A percentile compares a stretch with the other conserved stretches of the same genome.
phyloP scores from a whole-genome alignment of 2,329 filamentous ascomycete species.

The Pseudogymnoascus sp. region DNA sequence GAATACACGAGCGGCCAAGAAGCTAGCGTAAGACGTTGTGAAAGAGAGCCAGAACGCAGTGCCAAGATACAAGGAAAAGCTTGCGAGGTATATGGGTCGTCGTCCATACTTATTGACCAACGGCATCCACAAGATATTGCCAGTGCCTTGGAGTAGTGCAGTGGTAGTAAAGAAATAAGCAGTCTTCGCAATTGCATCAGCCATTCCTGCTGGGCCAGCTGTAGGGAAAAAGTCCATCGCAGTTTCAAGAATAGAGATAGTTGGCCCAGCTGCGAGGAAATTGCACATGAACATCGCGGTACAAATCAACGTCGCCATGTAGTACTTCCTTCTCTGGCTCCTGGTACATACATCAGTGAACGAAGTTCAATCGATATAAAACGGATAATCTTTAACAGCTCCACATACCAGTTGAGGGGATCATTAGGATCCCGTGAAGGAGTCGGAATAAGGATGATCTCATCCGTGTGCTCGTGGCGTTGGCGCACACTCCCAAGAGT shows the following conservation, averaged over 20 bases:
- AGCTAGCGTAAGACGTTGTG: constrained; percentile 17
- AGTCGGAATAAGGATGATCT: constrained; percentile 26
- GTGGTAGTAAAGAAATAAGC: constrained; percentile 22
- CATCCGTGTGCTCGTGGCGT: constrained; percentile 20
- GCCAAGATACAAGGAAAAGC: constrained; percentile 16
- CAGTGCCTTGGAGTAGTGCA: constrained; percentile 16
- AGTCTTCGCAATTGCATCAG: constrained; percentile 15
- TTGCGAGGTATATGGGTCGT: constrained; percentile 17
- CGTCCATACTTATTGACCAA: constrained; percentile 22
- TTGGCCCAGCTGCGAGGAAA: constrained; percentile 21
- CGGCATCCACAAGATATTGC: constrained; percentile 22
- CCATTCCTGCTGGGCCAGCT: constrained; percentile 7
- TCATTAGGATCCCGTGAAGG: constrained; percentile 32
- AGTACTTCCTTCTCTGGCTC: constrained; percentile 5
- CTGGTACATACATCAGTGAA: background rate
- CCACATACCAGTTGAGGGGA: constrained; percentile 29
- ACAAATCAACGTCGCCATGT: constrained; percentile 17
- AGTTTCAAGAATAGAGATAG: constrained; percentile 18
- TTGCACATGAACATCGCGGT: constrained; percentile 21
- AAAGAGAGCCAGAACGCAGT: constrained; percentile 14
- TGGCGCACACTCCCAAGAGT: constrained; percentile 18
- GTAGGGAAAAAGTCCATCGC: constrained; percentile 19
- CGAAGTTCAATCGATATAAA: background rate
- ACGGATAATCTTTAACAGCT: background rate
- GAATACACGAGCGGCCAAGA: constrained; percentile 18